Evolutionary conservation across 208 protist genomes (phyloP).

Genomic region (Wallacemonas sp.): DNA sequence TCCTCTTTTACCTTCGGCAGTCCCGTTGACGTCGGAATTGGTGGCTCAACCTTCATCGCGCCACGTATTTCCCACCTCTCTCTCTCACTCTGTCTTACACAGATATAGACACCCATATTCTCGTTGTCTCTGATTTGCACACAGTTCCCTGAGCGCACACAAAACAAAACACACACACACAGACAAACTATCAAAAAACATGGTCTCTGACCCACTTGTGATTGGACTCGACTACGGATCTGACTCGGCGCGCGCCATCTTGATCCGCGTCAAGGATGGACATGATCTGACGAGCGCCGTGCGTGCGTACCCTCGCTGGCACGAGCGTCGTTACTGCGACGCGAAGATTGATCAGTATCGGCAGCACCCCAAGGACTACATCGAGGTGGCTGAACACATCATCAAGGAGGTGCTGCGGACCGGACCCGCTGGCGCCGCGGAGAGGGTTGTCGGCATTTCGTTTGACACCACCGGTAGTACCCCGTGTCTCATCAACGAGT

Average conservation of each 20-base stretch:
- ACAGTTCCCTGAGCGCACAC: neutral
- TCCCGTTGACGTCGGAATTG: neutral
- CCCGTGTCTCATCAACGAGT: slow-evolving; percentile 47
- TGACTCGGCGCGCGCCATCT: slow-evolving; percentile 50
- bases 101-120: too few species aligned
- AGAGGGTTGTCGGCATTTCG: slow-evolving; percentile 41
- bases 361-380: slow-evolving; percentile 58
- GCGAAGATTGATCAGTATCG: slow-evolving; percentile 45
- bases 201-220: slow-evolving; percentile 24
- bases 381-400: slow-evolving; percentile 39
- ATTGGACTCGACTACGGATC: slow-evolving; percentile 60
- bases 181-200: neutral
- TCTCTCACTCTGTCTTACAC: neutral
- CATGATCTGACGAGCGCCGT: slow-evolving; percentile 37
- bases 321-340: slow-evolving; percentile 36
- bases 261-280: slow-evolving; percentile 43
- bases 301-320: slow-evolving; percentile 44
- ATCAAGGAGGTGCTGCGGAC: slow-evolving; percentile 29
- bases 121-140: too few species aligned
- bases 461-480: slow-evolving; percentile 58
- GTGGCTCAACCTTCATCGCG: neutral
- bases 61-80: neutral
- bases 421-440: slow-evolving; percentile 3
- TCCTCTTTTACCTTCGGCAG: too few species aligned
- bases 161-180: neutral